phyloP scores from a whole-genome alignment of 345 rosid species.

The Cochlearia excelsa region DNA sequence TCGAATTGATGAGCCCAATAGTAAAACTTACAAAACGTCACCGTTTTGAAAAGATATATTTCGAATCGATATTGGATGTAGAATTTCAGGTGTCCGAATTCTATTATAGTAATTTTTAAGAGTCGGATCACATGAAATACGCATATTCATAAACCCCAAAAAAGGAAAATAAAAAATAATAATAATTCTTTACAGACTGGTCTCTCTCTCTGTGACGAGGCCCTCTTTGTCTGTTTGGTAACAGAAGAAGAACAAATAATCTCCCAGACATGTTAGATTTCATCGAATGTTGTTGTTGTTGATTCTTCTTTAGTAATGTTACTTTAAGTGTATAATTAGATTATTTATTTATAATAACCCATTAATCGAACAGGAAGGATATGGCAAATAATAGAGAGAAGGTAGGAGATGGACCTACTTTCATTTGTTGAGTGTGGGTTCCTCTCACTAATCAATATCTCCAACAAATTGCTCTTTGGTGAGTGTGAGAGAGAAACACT shows the following conservation, averaged over 20 bases:
- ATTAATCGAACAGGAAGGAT: slow-evolving; percentile 19
- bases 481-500: slow-evolving; percentile 15
- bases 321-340: slow-evolving; percentile 1
- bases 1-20: too few species aligned
- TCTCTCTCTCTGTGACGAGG: slow-evolving; percentile 3
- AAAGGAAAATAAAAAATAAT: background rate
- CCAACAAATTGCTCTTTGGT: slow-evolving; percentile 27
- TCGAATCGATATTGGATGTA: slow-evolving; percentile 5
- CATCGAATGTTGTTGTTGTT: slow-evolving; percentile 28
- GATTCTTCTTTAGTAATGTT: slow-evolving; percentile 7
- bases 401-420: slow-evolving; percentile 68
- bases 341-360: background rate
- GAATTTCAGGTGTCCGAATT: slow-evolving; percentile 9
- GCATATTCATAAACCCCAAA: background rate
- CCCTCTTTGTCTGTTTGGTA: slow-evolving; percentile 33
- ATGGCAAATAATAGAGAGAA: slow-evolving; percentile 43
- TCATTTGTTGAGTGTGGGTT: slow-evolving; percentile 44
- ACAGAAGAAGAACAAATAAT: slow-evolving; percentile 32
- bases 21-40: too few species aligned
- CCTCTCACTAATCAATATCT: slow-evolving; percentile 50
- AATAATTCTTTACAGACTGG: background rate
- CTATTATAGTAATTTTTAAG: background rate
- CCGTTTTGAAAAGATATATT: too few species aligned
- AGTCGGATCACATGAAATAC: slow-evolving; percentile 36
- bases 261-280: slow-evolving; percentile 33